These are phyloP conservation scores for Aegilops bicornis DNA, from an alignment of 176 grass and related monocot species.

Conservation along the genomic window DNA sequence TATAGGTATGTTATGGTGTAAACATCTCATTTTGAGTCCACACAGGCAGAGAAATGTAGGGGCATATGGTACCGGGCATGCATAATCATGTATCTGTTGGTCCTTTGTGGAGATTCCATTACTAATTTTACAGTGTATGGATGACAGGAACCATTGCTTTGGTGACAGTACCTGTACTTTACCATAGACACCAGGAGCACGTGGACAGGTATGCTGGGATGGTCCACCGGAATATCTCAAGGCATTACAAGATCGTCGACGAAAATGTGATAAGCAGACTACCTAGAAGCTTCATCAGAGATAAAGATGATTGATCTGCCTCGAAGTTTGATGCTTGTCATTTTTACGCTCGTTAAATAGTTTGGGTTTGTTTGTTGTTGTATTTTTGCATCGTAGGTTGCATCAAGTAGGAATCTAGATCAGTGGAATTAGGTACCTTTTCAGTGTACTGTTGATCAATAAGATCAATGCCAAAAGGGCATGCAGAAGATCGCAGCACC, in stretches of 20 bases:
- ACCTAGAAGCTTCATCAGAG: constrained; percentile 56
- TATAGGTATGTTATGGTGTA: constrained; percentile 61
- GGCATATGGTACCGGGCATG: background rate
- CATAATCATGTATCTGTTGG: background rate
- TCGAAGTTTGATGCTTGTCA: background rate
- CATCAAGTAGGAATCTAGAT: constrained; percentile 20
- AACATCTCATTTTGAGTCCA: constrained; percentile 1
- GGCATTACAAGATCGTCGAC: constrained; percentile 96
- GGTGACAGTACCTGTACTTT: constrained; percentile 82
- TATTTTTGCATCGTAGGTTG: background rate
- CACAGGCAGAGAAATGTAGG: background rate
- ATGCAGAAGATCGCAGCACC: constrained; percentile 2
- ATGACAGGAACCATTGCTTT: constrained; percentile 68
- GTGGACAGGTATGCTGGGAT: constrained; percentile 80
- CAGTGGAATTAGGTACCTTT: constrained; percentile 1
- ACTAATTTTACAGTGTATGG: constrained; percentile 28
- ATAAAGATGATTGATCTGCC: constrained; percentile 63
- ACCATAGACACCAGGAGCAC: constrained; percentile 71
- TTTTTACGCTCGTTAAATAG: background rate
- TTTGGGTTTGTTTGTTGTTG: background rate
- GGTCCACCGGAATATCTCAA: constrained; percentile 76
- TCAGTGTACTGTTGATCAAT: constrained; percentile 19
- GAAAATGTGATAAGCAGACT: constrained; percentile 87
- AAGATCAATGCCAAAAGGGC: background rate
- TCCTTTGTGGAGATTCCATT: constrained; percentile 16